Conservation (phyloP, 306 rosid genomes). For the Vigna mungo region DNA sequence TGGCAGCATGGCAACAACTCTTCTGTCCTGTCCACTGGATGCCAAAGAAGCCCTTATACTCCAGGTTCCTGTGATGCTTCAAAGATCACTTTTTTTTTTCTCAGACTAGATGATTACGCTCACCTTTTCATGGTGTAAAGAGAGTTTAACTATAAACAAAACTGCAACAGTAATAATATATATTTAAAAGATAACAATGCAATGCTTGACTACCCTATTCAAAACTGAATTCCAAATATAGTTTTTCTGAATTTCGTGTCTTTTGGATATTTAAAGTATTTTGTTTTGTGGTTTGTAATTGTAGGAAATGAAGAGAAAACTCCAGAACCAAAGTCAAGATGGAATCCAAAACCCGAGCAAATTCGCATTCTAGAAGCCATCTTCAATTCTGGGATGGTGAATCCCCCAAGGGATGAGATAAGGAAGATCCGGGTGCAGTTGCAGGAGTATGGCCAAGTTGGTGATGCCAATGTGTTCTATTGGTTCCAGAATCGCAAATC, state of each 20-base stretch:
- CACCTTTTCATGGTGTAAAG: neutral
- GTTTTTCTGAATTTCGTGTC: neutral
- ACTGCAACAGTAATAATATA: neutral
- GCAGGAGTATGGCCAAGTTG: constrained; percentile 91
- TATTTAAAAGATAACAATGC: neutral
- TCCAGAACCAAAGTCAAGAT: constrained; percentile 87
- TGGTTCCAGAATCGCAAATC: constrained; percentile 98
- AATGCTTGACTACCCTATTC: neutral
- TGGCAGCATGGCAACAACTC: constrained; percentile 81
- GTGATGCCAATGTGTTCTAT: constrained; percentile 96
- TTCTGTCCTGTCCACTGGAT: constrained; percentile 56
- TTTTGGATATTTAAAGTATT: neutral
- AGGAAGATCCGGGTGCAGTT: constrained; percentile 73
- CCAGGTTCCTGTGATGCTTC: constrained; percentile 45
- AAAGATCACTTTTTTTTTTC: neutral
- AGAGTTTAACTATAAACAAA: neutral
- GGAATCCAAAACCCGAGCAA: constrained; percentile 94
- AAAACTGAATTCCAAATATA: neutral
- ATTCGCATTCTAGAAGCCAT: constrained; percentile 84
- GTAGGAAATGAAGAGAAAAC: constrained; percentile 71
- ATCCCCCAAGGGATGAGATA: constrained; percentile 89
- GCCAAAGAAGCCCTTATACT: constrained; percentile 61
- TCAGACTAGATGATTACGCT: neutral
- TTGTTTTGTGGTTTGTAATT: neutral
- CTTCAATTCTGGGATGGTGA: constrained; percentile 94